These are phyloP conservation scores for Calonectria naviculata DNA, from an alignment of 2,329 filamentous ascomycete species.

Conservation along the genomic window DNA sequence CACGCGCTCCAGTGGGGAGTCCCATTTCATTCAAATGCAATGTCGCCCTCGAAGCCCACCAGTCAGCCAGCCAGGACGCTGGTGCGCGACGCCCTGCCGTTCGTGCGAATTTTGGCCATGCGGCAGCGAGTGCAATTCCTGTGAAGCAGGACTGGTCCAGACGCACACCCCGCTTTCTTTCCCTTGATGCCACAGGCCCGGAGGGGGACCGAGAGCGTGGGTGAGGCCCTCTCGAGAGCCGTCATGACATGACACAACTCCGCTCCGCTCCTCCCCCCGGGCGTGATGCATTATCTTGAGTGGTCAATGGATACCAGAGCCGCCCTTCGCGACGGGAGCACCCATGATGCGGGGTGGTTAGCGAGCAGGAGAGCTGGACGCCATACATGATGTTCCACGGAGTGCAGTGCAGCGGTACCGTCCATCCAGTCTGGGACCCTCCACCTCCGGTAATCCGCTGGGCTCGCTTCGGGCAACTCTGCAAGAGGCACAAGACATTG, in stretches of 20 bases:
- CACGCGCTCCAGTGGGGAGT: slow-evolving; percentile 25
- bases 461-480: slow-evolving; percentile 4
- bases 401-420: not conserved
- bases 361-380: not conserved
- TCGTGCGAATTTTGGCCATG: slow-evolving; percentile 29
- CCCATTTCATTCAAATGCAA: slow-evolving; percentile 3
- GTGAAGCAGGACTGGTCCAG: slow-evolving; percentile 8
- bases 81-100: slow-evolving; percentile 13
- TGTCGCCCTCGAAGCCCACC: slow-evolving; percentile 12
- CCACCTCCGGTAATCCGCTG: slow-evolving; percentile 1
- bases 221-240: slow-evolving; percentile 1
- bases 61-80: slow-evolving; percentile 9
- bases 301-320: slow-evolving; percentile 26
- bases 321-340: slow-evolving; percentile 36
- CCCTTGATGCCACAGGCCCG: slow-evolving; percentile 4
- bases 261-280: slow-evolving; percentile 19
- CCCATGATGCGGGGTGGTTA: slow-evolving; percentile 14
- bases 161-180: slow-evolving; percentile 18
- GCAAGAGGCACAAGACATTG: slow-evolving; percentile 6
- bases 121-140: slow-evolving; percentile 12
- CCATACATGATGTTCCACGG: slow-evolving; percentile 1
- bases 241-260: slow-evolving; percentile 15
- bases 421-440: not conserved
- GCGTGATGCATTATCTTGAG: slow-evolving; percentile 6
- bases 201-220: slow-evolving; percentile 4